A percentile compares a stretch with the other conserved stretches of the same genome.
These are phyloP conservation scores for Yamadazyma paraphyllophila DNA, from an alignment of 805 yeast species.

Conservation along the genomic window DNA sequence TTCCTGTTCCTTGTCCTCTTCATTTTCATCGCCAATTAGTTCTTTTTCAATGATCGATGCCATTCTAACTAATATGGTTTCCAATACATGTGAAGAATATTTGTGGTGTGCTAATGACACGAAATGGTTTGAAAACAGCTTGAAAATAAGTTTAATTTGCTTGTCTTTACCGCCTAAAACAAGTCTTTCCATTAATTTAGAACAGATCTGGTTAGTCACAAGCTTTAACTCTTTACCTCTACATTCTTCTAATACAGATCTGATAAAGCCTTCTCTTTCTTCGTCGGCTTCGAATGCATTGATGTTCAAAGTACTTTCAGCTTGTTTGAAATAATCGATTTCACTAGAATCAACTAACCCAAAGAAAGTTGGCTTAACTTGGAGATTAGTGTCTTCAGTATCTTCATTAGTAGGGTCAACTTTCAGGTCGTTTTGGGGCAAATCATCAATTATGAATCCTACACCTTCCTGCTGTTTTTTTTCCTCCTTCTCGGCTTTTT, in stretches of 20 bases:
- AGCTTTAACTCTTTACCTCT: conserved; percentile 87
- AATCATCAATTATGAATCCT: conserved; percentile 14
- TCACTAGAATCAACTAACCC: conserved; percentile 86
- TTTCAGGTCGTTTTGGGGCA: conserved; percentile 7
- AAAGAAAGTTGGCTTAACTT: conserved; percentile 47
- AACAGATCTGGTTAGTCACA: conserved; percentile 92
- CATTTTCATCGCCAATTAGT: conserved; percentile 43
- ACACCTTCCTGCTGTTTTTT: conserved; percentile 10
- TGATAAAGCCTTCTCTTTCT: conserved; percentile 69
- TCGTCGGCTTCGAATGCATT: conserved; percentile 74
- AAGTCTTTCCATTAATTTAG: conserved; percentile 86
- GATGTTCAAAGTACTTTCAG: conserved; percentile 80
- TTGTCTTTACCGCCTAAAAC: conserved; percentile 61
- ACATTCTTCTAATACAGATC: conserved; percentile 80
- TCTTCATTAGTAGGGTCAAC: background rate
- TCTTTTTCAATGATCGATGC: conserved; percentile 79
- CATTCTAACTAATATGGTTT: conserved; percentile 72
- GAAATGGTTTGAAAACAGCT: conserved; percentile 70
- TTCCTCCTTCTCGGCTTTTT: conserved; percentile 22
- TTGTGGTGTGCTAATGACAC: conserved; percentile 79
- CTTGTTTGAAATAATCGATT: conserved; percentile 87
- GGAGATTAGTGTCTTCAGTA: conserved; percentile 3
- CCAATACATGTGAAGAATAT: conserved; percentile 91
- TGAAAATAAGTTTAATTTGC: conserved; percentile 65
- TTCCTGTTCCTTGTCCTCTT: conserved; percentile 31